Conservation (phyloP, 345 rosid species). For the Populus simonii region DNA sequence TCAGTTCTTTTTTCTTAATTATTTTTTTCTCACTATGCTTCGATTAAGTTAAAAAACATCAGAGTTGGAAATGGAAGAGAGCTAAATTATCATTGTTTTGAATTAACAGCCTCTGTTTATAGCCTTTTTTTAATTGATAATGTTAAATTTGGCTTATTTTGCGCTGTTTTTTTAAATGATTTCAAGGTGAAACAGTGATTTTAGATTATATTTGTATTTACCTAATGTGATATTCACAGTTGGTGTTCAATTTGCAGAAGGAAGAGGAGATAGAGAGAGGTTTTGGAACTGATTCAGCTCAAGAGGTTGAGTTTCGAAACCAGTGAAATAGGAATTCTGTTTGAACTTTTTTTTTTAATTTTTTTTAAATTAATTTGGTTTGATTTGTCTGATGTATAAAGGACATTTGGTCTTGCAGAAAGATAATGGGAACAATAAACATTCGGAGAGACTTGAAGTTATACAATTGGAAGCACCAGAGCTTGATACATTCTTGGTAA, state of each 20-base stretch:
- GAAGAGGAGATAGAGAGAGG: slow-evolving; percentile 15
- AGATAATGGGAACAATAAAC: slow-evolving; percentile 30
- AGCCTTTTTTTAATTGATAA: not conserved
- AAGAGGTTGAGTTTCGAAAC: slow-evolving; percentile 26
- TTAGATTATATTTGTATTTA: not conserved
- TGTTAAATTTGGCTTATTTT: not conserved
- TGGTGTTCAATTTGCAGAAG: slow-evolving; percentile 26
- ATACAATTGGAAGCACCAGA: slow-evolving; percentile 65
- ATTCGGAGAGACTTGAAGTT: slow-evolving; percentile 16
- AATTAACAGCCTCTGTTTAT: not conserved
- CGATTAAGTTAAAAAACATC: not conserved
- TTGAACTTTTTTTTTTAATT: not conserved
- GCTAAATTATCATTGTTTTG: not conserved
- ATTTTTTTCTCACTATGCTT: not conserved
- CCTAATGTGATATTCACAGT: not conserved
- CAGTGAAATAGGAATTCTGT: not conserved
- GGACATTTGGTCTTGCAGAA: slow-evolving; percentile 35
- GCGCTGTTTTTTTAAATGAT: not conserved
- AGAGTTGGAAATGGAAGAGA: not conserved
- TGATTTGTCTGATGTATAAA: not conserved
- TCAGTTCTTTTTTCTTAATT: not conserved
- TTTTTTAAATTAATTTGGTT: not conserved
- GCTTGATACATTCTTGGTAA: slow-evolving; percentile 51
- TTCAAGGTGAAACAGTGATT: slow-evolving; percentile 1
- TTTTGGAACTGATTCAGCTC: slow-evolving; percentile 20